Evolutionary conservation across 2,329 filamentous ascomycete species (phyloP).

Genomic region (Paracamarosporium sp.): DNA sequence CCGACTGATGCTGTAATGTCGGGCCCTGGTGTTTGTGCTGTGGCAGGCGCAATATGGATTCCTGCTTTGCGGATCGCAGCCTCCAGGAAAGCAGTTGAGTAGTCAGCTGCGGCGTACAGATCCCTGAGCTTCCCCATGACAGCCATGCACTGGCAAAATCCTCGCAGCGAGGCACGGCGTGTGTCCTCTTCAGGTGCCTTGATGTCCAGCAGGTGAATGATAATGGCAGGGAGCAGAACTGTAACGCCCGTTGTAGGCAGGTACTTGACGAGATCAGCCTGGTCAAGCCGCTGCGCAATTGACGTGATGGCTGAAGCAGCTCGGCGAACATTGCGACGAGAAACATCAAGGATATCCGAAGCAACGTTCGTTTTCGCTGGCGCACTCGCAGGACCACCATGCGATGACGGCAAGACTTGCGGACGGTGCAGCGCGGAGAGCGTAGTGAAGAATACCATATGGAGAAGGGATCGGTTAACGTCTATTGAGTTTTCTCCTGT

Average conservation of each 20-base stretch:
- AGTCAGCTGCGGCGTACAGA: constrained; percentile 93
- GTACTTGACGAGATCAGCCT: constrained; percentile 75
- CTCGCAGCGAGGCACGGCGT: constrained; percentile 74
- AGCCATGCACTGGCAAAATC: constrained; percentile 91
- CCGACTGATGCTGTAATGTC: constrained; percentile 17
- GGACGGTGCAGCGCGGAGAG: constrained; percentile 90
- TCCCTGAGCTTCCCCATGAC: constrained; percentile 88
- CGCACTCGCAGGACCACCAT: constrained; percentile 56
- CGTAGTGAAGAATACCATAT: constrained; percentile 94
- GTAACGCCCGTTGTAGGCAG: constrained; percentile 91
- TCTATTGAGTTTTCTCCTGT: constrained; percentile 67
- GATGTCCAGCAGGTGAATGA: constrained; percentile 91
- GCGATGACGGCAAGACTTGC: constrained; percentile 81
- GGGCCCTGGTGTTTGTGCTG: constrained; percentile 18
- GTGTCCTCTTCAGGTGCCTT: constrained; percentile 78
- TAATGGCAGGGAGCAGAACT: constrained; percentile 88
- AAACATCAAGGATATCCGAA: constrained; percentile 79
- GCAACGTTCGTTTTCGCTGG: constrained; percentile 43
- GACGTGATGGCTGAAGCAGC: constrained; percentile 85
- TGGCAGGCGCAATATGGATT: constrained; percentile 68
- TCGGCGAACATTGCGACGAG: constrained; percentile 80
- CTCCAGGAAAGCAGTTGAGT: constrained; percentile 93
- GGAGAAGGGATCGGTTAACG: constrained; percentile 82
- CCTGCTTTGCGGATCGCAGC: constrained; percentile 87
- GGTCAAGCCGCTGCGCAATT: constrained; percentile 79